A percentile compares a stretch with the other conserved stretches of the same genome.
phyloP scores from a whole-genome alignment of 257 asterid genomes.

The Marsdenia floribunda region DNA sequence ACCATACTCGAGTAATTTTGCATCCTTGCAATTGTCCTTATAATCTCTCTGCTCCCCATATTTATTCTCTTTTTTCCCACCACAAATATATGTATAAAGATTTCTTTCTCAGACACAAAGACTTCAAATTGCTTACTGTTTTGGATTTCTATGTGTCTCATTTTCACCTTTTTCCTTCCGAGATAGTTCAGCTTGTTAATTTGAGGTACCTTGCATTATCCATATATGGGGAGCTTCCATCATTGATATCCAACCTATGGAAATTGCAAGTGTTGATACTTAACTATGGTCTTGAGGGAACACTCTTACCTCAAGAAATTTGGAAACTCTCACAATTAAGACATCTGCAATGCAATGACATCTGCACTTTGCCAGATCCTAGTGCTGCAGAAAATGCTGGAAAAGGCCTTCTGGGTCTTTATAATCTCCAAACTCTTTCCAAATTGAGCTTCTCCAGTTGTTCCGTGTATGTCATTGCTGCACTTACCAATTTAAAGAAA shows the following conservation, averaged over 20 bases:
- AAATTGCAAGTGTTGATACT: conserved; percentile 24
- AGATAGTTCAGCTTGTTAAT: not conserved
- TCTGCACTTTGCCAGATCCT: conserved; percentile 16
- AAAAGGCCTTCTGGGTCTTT: not conserved
- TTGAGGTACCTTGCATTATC: conserved; percentile 17
- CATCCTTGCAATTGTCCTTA: conserved; percentile 5
- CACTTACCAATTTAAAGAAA: conserved; percentile 27
- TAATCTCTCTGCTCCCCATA: conserved; percentile 13
- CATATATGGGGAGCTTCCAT: conserved; percentile 12
- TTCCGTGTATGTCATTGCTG: conserved; percentile 14
- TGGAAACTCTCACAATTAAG: conserved; percentile 24
- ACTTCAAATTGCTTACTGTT: conserved; percentile 27
- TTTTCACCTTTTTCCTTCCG: conserved; percentile 10
- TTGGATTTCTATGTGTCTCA: conserved; percentile 22
- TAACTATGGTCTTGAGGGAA: not conserved
- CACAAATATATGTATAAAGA: not conserved
- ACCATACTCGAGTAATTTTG: conserved; percentile 14
- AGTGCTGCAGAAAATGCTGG: conserved; percentile 3
- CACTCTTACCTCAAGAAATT: conserved; percentile 20
- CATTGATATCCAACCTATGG: conserved; percentile 3
- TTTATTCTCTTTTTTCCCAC: not conserved
- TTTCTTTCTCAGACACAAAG: conserved; percentile 19
- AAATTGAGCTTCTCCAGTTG: conserved; percentile 22
- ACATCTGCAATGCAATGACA: conserved; percentile 22
- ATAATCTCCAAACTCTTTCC: conserved; percentile 27